phyloP scores from a whole-genome alignment of 202 grass and related monocot species.

The Dendrocalamus latiflorus region DNA sequence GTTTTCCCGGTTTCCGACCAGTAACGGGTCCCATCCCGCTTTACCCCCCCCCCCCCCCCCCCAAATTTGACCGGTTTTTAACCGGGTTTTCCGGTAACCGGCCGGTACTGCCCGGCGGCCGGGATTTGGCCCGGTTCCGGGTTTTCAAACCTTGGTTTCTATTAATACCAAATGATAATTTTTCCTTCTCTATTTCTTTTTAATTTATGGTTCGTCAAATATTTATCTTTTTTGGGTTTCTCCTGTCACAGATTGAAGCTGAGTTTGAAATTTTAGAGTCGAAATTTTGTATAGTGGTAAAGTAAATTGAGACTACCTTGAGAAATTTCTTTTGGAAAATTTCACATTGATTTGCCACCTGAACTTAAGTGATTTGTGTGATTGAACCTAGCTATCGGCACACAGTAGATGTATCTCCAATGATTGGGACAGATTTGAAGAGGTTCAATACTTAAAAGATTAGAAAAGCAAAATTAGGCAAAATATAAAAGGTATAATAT shows the following conservation, averaged over 20 bases:
- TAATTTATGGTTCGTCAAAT: neutral
- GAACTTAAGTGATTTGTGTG: neutral
- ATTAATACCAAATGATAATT: neutral
- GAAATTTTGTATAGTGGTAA: neutral
- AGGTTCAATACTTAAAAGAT: too few species aligned
- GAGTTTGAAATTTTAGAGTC: neutral
- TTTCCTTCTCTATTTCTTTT: neutral
- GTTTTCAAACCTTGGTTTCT: neutral
- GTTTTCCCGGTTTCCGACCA: too few species aligned
- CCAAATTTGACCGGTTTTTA: too few species aligned
- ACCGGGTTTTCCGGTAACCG: too few species aligned
- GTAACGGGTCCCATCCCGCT: too few species aligned
- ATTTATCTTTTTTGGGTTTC: neutral
- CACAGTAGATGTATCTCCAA: neutral
- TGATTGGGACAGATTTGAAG: too few species aligned
- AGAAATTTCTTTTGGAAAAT: neutral
- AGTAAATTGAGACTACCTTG: neutral
- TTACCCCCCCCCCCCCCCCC: too few species aligned
- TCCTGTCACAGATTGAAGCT: neutral
- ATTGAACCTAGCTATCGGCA: constrained; percentile 2
- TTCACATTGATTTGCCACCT: neutral
- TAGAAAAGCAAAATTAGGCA: too few species aligned
- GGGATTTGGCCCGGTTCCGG: too few species aligned
- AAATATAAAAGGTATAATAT: too few species aligned
- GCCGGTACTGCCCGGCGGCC: too few species aligned